These are phyloP conservation scores for Paramecium pentaurelia DNA, from an alignment of 73 alveolate species.

Conservation along the genomic window DNA sequence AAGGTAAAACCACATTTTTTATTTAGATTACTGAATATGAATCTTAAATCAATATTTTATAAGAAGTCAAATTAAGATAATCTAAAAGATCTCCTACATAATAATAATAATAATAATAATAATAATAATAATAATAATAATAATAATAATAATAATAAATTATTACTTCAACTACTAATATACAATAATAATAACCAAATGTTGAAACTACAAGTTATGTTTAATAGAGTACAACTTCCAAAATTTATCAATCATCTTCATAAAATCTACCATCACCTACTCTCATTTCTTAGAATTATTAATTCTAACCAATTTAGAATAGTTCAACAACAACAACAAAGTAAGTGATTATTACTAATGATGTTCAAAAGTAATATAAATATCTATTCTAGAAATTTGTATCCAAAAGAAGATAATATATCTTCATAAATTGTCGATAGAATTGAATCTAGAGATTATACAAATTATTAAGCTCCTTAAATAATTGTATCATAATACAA, in stretches of 20 bases:
- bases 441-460: background rate
- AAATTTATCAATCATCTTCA: background rate
- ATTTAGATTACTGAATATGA: slow-evolving; percentile 33
- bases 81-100: background rate
- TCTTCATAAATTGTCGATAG: background rate
- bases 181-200: background rate
- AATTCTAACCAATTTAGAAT: background rate
- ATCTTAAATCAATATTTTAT: background rate
- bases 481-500: background rate
- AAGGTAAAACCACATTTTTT: background rate
- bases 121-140: no score
- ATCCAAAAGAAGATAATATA: background rate
- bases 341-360: background rate
- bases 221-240: background rate
- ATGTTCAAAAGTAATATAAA: background rate
- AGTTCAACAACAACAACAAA: background rate
- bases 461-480: background rate
- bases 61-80: background rate
- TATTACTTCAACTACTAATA: background rate
- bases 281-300: background rate
- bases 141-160: background rate
- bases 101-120: background rate
- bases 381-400: background rate
- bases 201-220: background rate
- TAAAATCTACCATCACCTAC: background rate